These are phyloP conservation scores for Tuber brumale DNA, from an alignment of 495 filamentous ascomycete species.

Conservation along the genomic window DNA sequence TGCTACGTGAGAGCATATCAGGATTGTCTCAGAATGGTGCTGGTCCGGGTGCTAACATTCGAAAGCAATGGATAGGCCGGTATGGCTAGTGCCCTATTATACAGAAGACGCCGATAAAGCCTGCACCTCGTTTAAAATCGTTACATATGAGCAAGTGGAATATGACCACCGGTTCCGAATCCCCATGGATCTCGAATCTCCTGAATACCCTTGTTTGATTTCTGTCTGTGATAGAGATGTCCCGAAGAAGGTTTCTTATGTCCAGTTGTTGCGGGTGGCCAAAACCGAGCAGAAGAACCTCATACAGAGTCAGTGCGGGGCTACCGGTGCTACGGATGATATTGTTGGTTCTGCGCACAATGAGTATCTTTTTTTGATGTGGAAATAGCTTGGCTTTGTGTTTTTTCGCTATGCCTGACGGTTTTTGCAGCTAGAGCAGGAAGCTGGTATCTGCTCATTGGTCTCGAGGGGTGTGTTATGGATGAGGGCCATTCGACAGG, in stretches of 20 bases:
- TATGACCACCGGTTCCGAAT: neutral
- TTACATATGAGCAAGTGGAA: neutral
- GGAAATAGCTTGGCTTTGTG: neutral
- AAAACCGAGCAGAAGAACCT: neutral
- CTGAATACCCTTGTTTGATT: neutral
- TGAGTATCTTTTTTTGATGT: neutral
- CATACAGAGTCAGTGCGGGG: neutral
- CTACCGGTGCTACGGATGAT: neutral
- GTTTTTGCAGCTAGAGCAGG: neutral
- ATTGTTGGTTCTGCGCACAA: neutral
- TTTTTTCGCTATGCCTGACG: neutral
- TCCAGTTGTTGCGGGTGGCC: neutral
- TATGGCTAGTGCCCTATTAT: neutral
- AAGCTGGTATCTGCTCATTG: neutral
- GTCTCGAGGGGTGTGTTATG: neutral
- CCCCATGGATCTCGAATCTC: neutral
- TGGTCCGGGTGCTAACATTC: neutral
- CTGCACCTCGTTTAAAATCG: neutral
- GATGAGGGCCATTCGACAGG: neutral
- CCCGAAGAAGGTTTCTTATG: neutral
- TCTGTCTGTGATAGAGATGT: neutral
- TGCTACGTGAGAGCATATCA: neutral
- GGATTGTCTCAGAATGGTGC: neutral
- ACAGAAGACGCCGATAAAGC: neutral
- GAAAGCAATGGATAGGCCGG: neutral